Conservation (phyloP, 495 filamentous ascomycete genomes). For the Amorphotheca resinae region DNA sequence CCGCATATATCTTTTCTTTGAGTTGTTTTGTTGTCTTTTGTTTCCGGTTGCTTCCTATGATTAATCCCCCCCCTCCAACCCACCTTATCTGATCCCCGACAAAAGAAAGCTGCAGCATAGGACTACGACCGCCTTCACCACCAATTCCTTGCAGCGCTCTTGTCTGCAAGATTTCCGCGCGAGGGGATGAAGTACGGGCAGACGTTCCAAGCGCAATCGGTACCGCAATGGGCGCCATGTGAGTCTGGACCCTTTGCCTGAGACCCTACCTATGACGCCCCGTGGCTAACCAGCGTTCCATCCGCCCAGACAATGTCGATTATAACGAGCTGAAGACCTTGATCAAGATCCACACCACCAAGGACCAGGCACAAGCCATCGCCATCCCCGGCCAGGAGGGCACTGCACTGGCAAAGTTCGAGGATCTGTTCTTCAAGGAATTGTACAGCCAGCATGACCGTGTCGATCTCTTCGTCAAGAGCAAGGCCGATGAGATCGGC, state of each 20-base stretch:
- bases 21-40: too few relatives aligned
- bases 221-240: slow-evolving; percentile 39
- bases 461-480: slow-evolving; percentile 55
- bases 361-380: slow-evolving; percentile 44
- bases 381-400: slow-evolving; percentile 51
- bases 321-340: slow-evolving; percentile 64
- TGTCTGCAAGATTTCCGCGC: neutral
- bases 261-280: too few relatives aligned
- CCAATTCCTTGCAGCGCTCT: neutral
- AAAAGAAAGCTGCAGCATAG: too few relatives aligned
- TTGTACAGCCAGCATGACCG: slow-evolving; percentile 53
- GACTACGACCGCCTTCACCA: too few relatives aligned
- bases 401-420: slow-evolving; percentile 40
- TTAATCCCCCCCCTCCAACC: too few relatives aligned
- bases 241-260: too few relatives aligned
- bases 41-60: too few relatives aligned
- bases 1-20: too few relatives aligned
- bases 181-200: slow-evolving; percentile 44
- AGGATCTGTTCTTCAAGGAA: slow-evolving; percentile 47
- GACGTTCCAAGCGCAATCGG: slow-evolving; percentile 38
- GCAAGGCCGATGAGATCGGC: slow-evolving; percentile 57
- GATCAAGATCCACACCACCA: slow-evolving; percentile 58
- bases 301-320: slow-evolving; percentile 51
- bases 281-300: neutral
- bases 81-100: too few relatives aligned